Evolutionary conservation across 176 grass and related monocot species (phyloP).

Genomic region (Dendrocalamus sinicus): DNA sequence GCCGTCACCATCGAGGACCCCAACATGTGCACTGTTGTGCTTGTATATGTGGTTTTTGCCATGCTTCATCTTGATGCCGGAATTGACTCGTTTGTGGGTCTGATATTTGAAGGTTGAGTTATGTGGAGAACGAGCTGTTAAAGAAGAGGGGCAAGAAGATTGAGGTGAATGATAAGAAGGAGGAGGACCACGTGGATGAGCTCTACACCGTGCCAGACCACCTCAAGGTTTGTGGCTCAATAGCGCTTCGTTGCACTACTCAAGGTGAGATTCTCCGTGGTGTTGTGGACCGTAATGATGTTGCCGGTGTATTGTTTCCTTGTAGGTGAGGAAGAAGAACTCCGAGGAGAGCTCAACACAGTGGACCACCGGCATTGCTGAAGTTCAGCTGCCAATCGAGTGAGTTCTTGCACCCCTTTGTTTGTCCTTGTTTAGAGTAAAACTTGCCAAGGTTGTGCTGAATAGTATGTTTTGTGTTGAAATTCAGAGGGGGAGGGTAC

Average conservation of each 20-base stretch:
- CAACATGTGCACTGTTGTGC: conserved; percentile 64
- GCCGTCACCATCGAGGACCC: conserved; percentile 91
- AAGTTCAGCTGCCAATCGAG: conserved; percentile 87
- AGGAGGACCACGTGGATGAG: conserved; percentile 81
- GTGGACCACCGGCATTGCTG: conserved; percentile 94
- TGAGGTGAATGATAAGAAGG: conserved; percentile 69
- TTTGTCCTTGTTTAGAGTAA: conserved; percentile 13
- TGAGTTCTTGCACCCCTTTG: conserved; percentile 37
- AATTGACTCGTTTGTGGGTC: conserved; percentile 2
- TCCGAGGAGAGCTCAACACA: conserved; percentile 96
- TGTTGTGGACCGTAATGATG: conserved; percentile 21
- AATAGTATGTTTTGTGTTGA: not conserved
- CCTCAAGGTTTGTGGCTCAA: conserved; percentile 73
- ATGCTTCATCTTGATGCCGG: not conserved
- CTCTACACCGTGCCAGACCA: conserved; percentile 79
- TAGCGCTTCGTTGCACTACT: not conserved
- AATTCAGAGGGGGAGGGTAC: not conserved
- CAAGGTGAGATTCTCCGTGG: not conserved
- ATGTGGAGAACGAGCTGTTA: conserved; percentile 85
- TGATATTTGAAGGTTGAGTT: conserved; percentile 72
- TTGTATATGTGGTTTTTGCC: not conserved
- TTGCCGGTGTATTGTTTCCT: not conserved
- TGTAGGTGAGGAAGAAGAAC: conserved; percentile 95
- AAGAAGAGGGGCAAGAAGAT: conserved; percentile 81
- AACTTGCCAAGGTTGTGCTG: conserved; percentile 18